These are phyloP conservation scores for Corniculantispora saksenae DNA, from an alignment of 2,329 filamentous ascomycete species.

Conservation along the genomic window DNA sequence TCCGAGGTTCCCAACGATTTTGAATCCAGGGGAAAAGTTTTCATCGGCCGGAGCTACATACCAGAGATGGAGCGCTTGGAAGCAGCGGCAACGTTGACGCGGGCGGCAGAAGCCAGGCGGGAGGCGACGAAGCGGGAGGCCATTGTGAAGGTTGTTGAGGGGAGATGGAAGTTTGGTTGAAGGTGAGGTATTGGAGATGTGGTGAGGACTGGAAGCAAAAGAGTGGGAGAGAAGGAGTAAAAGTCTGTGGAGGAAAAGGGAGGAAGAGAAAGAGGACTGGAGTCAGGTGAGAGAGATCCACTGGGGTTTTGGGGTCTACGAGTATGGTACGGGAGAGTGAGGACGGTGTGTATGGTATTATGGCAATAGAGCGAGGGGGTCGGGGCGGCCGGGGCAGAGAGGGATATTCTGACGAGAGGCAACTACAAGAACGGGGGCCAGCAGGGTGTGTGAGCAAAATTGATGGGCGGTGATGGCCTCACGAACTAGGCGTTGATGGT, in stretches of 20 bases:
- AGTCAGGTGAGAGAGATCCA: conserved; percentile 23
- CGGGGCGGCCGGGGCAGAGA: conserved; percentile 18
- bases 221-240: conserved; percentile 31
- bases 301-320: conserved; percentile 20
- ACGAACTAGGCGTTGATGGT: conserved; percentile 20
- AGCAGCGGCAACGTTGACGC: conserved; percentile 71
- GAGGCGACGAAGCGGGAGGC: conserved; percentile 76
- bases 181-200: conserved; percentile 22
- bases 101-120: conserved; percentile 75
- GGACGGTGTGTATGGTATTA: conserved; percentile 11
- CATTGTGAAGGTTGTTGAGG: conserved; percentile 68
- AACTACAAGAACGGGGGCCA: conserved; percentile 10
- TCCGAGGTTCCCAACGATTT: not conserved
- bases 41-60: conserved; percentile 47
- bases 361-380: conserved; percentile 7
- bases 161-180: conserved; percentile 42
- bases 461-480: conserved; percentile 19
- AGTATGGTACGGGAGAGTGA: conserved; percentile 12
- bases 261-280: conserved; percentile 29
- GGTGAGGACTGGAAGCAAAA: conserved; percentile 26
- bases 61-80: conserved; percentile 77
- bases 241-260: conserved; percentile 31
- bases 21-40: conserved; percentile 29
- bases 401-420: conserved; percentile 18
- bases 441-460: conserved; percentile 19